A percentile compares a stretch with the other conserved stretches of the same genome.
Conservation (phyloP, 2,329 filamentous ascomycete genomes). For the Pezizomycotina sp. region DNA sequence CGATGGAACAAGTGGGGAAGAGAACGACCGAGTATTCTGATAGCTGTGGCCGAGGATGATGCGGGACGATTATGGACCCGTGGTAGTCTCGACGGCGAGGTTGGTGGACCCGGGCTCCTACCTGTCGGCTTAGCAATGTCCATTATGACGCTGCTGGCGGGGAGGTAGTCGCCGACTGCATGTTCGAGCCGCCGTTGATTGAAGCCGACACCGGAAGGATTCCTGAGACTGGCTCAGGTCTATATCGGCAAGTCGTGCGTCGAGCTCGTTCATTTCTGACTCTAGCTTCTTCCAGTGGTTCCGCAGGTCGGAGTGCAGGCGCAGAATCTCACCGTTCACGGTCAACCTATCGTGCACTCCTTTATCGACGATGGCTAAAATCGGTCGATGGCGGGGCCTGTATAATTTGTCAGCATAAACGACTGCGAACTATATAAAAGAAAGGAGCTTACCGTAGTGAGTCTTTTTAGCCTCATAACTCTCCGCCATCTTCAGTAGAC, state of each 20-base stretch:
- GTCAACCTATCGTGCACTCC: conserved; percentile 92
- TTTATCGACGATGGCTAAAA: conserved; percentile 87
- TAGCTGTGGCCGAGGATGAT: conserved; percentile 32
- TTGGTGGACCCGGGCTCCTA: conserved; percentile 11
- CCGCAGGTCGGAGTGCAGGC: conserved; percentile 71
- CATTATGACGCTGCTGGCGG: conserved; percentile 4
- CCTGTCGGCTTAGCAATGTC: not conserved
- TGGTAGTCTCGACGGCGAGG: conserved; percentile 2
- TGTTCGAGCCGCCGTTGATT: conserved; percentile 25
- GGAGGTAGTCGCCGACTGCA: conserved; percentile 10
- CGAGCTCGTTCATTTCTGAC: conserved; percentile 59
- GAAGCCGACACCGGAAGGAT: conserved; percentile 34
- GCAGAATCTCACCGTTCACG: conserved; percentile 85
- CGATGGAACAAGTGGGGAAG: conserved; percentile 32
- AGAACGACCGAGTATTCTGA: conserved; percentile 30
- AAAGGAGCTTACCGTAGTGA: conserved; percentile 46
- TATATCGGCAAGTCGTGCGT: conserved; percentile 44
- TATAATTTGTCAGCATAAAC: conserved; percentile 4
- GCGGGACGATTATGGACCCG: no score
- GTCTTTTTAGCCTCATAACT: conserved; percentile 88
- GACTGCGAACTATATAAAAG: not conserved
- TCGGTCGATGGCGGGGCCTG: conserved; percentile 67
- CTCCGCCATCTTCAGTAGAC: conserved; percentile 69
- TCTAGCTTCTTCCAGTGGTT: conserved; percentile 65
- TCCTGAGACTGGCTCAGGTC: conserved; percentile 12